phyloP scores from a whole-genome alignment of 2,329 filamentous ascomycete species.

The Decorospora gaudefroyi region DNA sequence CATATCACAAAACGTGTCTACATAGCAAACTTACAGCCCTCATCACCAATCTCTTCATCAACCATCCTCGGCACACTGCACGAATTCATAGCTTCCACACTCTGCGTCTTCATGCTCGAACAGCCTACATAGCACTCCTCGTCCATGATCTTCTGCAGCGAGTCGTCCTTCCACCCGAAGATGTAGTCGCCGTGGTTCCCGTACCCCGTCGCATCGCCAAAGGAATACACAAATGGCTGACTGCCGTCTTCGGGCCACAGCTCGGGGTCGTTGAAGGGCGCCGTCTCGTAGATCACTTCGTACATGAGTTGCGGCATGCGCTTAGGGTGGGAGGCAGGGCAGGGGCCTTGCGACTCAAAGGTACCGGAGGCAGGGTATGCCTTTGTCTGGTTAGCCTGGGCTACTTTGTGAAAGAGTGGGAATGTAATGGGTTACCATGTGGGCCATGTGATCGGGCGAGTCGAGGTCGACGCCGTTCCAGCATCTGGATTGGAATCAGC shows the following conservation, averaged over 20 bases:
- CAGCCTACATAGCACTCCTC: slow-evolving; percentile 49
- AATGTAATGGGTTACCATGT: slow-evolving; percentile 28
- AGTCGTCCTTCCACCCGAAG: slow-evolving; percentile 58
- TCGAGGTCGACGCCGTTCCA: slow-evolving; percentile 36
- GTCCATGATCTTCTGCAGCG: slow-evolving; percentile 50
- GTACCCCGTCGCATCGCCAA: slow-evolving; percentile 51
- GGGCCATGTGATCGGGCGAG: slow-evolving; percentile 31
- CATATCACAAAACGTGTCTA: too few relatives aligned
- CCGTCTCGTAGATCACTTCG: slow-evolving; percentile 45
- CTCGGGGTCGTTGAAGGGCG: slow-evolving; percentile 34
- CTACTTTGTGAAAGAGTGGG: background rate
- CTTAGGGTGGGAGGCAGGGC: slow-evolving; percentile 55
- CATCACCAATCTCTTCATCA: slow-evolving; percentile 54
- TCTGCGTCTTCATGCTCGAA: slow-evolving; percentile 52
- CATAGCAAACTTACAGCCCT: slow-evolving; percentile 16
- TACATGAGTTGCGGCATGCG: slow-evolving; percentile 33
- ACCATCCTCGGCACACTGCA: slow-evolving; percentile 55
- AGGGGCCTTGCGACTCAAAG: slow-evolving; percentile 53
- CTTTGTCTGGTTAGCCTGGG: background rate
- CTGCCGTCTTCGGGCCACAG: slow-evolving; percentile 35
- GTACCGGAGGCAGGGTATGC: slow-evolving; percentile 27
- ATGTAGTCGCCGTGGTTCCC: slow-evolving; percentile 60
- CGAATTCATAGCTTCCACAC: slow-evolving; percentile 53
- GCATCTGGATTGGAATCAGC: slow-evolving; percentile 50
- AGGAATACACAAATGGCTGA: slow-evolving; percentile 40